These are phyloP conservation scores for Blastocystis sp. DNA, from an alignment of 352 stramenopile genomes.

Conservation along the genomic window DNA sequence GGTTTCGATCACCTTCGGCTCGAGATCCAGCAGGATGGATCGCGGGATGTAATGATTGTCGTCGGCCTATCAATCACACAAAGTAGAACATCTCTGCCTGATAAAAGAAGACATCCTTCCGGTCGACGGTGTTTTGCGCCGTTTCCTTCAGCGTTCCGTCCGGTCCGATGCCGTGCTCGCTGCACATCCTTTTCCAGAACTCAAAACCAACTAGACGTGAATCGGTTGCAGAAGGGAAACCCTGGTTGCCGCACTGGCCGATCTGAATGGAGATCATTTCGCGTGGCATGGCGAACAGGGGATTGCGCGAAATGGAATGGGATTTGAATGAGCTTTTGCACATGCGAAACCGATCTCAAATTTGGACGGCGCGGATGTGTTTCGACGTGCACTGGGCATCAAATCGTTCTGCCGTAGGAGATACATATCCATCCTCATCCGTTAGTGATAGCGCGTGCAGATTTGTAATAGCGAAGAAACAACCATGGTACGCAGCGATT, in stretches of 20 bases:
- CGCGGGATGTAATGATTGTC: slow-evolving; percentile 96
- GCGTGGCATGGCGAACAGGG: slow-evolving; percentile 80
- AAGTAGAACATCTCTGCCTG: slow-evolving; percentile 72
- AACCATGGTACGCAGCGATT: neutral
- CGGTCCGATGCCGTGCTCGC: slow-evolving; percentile 93
- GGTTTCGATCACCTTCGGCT: slow-evolving; percentile 87
- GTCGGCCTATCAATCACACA: slow-evolving; percentile 78
- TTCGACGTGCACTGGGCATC: neutral
- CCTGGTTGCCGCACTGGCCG: slow-evolving; percentile 98
- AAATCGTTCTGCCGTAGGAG: neutral
- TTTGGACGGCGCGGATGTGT: neutral
- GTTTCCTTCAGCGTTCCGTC: slow-evolving; percentile 92
- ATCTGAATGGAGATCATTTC: slow-evolving; percentile 99
- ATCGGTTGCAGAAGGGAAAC: slow-evolving; percentile 42
- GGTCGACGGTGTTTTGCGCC: slow-evolving; percentile 83
- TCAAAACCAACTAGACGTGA: slow-evolving; percentile 85
- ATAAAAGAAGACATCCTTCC: slow-evolving; percentile 99
- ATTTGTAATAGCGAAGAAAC: neutral
- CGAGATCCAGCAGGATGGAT: slow-evolving; percentile 93
- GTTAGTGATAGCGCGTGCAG: neutral
- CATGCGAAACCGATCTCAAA: neutral
- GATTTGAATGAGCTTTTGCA: slow-evolving; percentile 37
- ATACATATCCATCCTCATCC: neutral
- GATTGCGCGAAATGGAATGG: neutral
- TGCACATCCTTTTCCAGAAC: slow-evolving; percentile 98